phyloP scores from a whole-genome alignment of 2,329 filamentous ascomycete species.

The Hymenoscyphus linearis region DNA sequence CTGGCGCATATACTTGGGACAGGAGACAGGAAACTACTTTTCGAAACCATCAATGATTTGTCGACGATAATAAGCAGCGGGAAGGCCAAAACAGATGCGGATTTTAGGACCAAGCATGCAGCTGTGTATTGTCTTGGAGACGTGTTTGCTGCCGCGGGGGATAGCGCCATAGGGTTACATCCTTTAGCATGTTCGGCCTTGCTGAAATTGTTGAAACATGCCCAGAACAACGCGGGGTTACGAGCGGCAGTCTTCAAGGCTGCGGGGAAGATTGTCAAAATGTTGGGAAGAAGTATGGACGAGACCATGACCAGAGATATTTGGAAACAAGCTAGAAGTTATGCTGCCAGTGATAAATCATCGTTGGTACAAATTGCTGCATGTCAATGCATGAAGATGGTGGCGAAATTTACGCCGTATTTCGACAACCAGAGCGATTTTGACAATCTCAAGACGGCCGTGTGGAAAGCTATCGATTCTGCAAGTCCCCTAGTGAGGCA shows the following conservation, averaged over 20 bases:
- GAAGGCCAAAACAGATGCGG: constrained; percentile 71
- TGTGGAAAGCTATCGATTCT: constrained; percentile 86
- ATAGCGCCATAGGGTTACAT: constrained; percentile 83
- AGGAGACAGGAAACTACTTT: constrained; percentile 86
- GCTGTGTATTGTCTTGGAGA: constrained; percentile 83
- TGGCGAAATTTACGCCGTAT: constrained; percentile 68
- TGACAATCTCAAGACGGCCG: constrained; percentile 73
- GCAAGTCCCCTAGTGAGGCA: constrained; percentile 70
- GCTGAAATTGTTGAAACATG: constrained; percentile 73
- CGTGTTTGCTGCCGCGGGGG: constrained; percentile 85
- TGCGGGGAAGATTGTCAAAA: constrained; percentile 68
- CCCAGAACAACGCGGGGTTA: constrained; percentile 74
- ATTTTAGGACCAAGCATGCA: constrained; percentile 76
- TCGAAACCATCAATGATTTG: constrained; percentile 90
- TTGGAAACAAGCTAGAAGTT: constrained; percentile 83
- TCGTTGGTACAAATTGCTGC: constrained; percentile 72
- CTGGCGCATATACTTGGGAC: constrained; percentile 76
- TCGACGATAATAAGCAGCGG: constrained; percentile 65
- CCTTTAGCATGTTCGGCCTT: constrained; percentile 66
- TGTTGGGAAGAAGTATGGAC: constrained; percentile 73
- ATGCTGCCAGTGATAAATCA: constrained; percentile 75
- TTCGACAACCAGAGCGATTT: constrained; percentile 89
- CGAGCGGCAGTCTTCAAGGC: constrained; percentile 73
- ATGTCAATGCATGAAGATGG: constrained; percentile 70
- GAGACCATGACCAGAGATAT: constrained; percentile 81